Percentiles rank a stretch among this genome's conserved stretches.
phyloP scores from a whole-genome alignment of 345 rosid species.

The Cochlearia excelsa region DNA sequence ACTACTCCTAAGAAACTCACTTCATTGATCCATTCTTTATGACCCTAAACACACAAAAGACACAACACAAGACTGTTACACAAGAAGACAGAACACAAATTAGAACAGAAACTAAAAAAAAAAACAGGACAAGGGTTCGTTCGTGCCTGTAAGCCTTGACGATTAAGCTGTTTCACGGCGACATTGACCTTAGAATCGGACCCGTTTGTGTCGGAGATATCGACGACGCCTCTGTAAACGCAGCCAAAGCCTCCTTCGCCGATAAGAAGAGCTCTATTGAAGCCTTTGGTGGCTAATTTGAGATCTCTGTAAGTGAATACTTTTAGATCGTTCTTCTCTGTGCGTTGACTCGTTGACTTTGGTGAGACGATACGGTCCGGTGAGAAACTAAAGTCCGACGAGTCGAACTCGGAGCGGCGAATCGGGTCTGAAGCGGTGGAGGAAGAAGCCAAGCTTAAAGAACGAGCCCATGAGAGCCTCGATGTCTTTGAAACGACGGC shows the following conservation, averaged over 20 bases:
- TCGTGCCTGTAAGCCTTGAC: constrained; percentile 96
- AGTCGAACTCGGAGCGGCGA: constrained; percentile 84
- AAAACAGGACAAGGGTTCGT: constrained; percentile 8
- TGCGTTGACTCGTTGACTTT: constrained; percentile 54
- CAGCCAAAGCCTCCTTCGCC: constrained; percentile 99
- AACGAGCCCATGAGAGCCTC: constrained; percentile 82
- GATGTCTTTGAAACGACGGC: constrained; percentile 51
- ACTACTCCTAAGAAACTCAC: constrained; percentile 88
- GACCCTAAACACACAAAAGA: constrained; percentile 83
- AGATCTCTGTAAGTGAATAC: constrained; percentile 72
- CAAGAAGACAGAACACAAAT: constrained; percentile 16
- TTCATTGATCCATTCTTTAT: constrained; percentile 96
- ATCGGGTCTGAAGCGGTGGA: constrained; percentile 57
- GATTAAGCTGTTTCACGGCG: constrained; percentile 88
- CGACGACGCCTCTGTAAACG: constrained; percentile 70
- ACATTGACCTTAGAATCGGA: constrained; percentile 53
- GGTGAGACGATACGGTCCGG: constrained; percentile 49
- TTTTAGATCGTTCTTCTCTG: constrained; percentile 59
- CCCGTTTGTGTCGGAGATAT: constrained; percentile 39
- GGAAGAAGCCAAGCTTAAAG: constrained; percentile 89
- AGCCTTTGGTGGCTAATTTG: constrained; percentile 77
- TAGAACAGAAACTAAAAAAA: not conserved
- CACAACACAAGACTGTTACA: constrained; percentile 31
- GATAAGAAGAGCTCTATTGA: constrained; percentile 65
- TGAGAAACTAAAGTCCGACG: constrained; percentile 70